These are phyloP conservation scores for Stagonosporopsis tanaceti DNA, from an alignment of 2,329 filamentous ascomycete species.

Conservation along the genomic window DNA sequence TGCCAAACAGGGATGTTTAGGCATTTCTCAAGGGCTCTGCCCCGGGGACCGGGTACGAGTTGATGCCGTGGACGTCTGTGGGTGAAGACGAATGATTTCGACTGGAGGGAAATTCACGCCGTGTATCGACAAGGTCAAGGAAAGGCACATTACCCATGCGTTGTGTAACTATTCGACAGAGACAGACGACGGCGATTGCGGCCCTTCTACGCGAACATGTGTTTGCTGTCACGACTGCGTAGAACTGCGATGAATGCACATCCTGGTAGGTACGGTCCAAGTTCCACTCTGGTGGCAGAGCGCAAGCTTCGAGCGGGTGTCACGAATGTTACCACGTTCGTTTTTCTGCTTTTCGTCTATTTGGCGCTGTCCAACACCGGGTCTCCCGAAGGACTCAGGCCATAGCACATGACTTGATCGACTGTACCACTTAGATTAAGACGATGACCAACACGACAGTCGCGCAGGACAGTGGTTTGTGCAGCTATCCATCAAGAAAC, in stretches of 20 bases:
- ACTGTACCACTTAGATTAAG: slow-evolving; percentile 12
- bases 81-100: neutral
- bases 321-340: slow-evolving; percentile 37
- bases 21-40: slow-evolving; percentile 7
- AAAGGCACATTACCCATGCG: slow-evolving; percentile 11
- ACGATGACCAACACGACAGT: slow-evolving; percentile 11
- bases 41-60: slow-evolving; percentile 17
- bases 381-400: slow-evolving; percentile 19
- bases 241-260: neutral
- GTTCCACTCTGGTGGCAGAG: slow-evolving; percentile 24
- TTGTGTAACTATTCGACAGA: neutral
- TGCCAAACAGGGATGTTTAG: slow-evolving; percentile 2
- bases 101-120: slow-evolving; percentile 9
- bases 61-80: slow-evolving; percentile 5
- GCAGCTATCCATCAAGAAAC: slow-evolving; percentile 2
- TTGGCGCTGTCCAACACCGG: slow-evolving; percentile 21
- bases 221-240: neutral
- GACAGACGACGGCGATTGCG: neutral
- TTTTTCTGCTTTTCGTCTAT: slow-evolving; percentile 39
- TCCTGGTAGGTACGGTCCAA: slow-evolving; percentile 1
- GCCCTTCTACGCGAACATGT: slow-evolving; percentile 15
- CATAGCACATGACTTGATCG: slow-evolving; percentile 20
- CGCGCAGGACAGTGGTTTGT: slow-evolving; percentile 12
- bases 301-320: slow-evolving; percentile 28
- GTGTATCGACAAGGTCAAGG: neutral